Evolutionary conservation across 2,329 filamentous ascomycete species (phyloP), one percentile per base, ranked within the genome.

Genomic region (Cladophialophora bantiana): DNA sequence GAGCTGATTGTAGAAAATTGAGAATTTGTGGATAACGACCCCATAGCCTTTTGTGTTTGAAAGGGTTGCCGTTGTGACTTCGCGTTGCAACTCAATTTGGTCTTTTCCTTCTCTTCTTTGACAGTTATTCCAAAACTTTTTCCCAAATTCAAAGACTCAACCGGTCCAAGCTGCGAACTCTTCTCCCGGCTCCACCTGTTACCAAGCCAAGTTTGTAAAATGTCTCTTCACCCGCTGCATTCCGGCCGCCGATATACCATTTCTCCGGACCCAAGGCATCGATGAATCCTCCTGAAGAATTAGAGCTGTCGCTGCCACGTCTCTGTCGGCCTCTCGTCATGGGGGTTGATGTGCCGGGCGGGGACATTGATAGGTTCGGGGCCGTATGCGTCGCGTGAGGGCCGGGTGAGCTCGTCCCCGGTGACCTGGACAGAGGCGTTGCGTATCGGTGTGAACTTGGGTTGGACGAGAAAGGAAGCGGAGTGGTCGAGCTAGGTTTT

Each of bases 191-290:
- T 58, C 79, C 73, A 38, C 78, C 80, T 4, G 79, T 82, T 26
- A 83, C 81, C 77, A 83, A 79, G 3, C 82, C 82, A 6, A 84
- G 69, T 7, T 79, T 77, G 64, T 83, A 83, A 64, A 83, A 83
- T 57, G 80, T 77, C 68, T 84, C 82, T 72, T 84, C 82, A 0
- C 82, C 82, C 15, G 73, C 76, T 10, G 80, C 77, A 26, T 79
- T 83, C 40, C 80, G 75, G 4, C 82, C 82, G 3, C 82, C 82
- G 32, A 84, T 81, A 73, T 83, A 84, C 82, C 82, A 84, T 70
- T 83, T 83, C 73, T 83, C 82, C 1, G 78, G 75, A 0, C 81
- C 81, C 9, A 83, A 66, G 0, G 80, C 78, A 72, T 83, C 82
- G 7, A 81, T 76, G 64, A 83, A 83, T 1, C 82, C 82, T 13